A percentile compares a stretch with the other conserved stretches of the same genome.
Conservation (phyloP, 768 basidiomycete species). For the Tylopilus subfusipes region DNA sequence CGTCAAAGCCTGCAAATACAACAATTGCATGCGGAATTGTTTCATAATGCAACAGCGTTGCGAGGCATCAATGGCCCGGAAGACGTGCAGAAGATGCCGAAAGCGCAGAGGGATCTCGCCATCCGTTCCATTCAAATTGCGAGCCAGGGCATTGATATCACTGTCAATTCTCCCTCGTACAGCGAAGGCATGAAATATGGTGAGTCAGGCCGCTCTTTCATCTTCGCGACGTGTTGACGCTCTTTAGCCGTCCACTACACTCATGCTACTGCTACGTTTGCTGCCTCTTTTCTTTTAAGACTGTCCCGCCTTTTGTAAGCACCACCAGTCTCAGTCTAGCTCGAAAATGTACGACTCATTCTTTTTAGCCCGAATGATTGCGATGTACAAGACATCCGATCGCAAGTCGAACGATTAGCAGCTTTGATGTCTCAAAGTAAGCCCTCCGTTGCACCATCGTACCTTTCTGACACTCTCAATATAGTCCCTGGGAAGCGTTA, state of each 20-base stretch:
- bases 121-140: constrained; percentile 82
- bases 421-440: constrained; percentile 74
- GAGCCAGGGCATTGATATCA: constrained; percentile 76
- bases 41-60: constrained; percentile 80
- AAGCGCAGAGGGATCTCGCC: constrained; percentile 73
- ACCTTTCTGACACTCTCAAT: constrained; percentile 7
- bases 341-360: background rate
- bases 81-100: constrained; percentile 82
- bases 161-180: constrained; percentile 79
- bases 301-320: constrained; percentile 84
- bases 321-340: background rate
- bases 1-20: constrained; percentile 86
- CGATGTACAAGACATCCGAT: constrained; percentile 67
- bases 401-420: constrained; percentile 75
- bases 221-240: constrained; percentile 5
- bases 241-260: constrained; percentile 78
- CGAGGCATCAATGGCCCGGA: constrained; percentile 81
- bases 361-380: constrained; percentile 75
- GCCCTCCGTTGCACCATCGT: constrained; percentile 20
- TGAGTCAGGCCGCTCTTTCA: constrained; percentile 31
- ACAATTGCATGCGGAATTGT: constrained; percentile 80
- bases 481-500: constrained; percentile 91
- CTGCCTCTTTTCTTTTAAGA: constrained; percentile 85
- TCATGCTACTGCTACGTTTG: constrained; percentile 91
- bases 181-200: constrained; percentile 92